These are phyloP conservation scores for Cyberlindnera petersonii DNA, from an alignment of 805 yeast species.

Conservation along the genomic window DNA sequence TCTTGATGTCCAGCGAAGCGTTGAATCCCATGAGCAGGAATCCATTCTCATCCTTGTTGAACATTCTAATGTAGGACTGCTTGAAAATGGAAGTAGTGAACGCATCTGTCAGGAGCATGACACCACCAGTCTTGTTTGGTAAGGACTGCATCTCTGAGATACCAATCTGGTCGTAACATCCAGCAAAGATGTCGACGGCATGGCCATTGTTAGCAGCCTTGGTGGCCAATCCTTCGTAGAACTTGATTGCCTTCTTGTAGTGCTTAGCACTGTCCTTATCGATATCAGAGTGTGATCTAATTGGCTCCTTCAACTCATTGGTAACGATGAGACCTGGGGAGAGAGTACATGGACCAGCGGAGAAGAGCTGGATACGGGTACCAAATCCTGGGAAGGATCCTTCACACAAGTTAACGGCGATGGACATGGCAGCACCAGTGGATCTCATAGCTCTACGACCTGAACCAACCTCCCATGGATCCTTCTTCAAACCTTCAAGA, in stretches of 20 bases:
- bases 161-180: conserved; percentile 84
- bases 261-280: conserved; percentile 88
- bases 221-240: conserved; percentile 69
- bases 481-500: conserved; percentile 71
- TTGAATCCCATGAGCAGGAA: conserved; percentile 86
- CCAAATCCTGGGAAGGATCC: conserved; percentile 82
- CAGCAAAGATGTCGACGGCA: conserved; percentile 86
- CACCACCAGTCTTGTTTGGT: conserved; percentile 58
- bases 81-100: conserved; percentile 65
- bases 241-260: conserved; percentile 79
- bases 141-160: conserved; percentile 61
- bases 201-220: conserved; percentile 72
- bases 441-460: conserved; percentile 85
- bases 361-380: conserved; percentile 82
- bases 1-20: conserved; percentile 82
- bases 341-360: conserved; percentile 94
- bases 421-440: conserved; percentile 87
- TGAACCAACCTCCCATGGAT: conserved; percentile 86
- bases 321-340: conserved; percentile 95
- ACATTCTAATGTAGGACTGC: conserved; percentile 68
- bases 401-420: conserved; percentile 79
- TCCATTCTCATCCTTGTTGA: conserved; percentile 84
- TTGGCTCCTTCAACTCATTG: conserved; percentile 87
- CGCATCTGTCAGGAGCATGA: conserved; percentile 58
- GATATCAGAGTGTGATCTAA: conserved; percentile 95